Base-by-base conservation (phyloP, 2,329 filamentous ascomycete species). In the Lasiodiplodia sp. region DNA sequence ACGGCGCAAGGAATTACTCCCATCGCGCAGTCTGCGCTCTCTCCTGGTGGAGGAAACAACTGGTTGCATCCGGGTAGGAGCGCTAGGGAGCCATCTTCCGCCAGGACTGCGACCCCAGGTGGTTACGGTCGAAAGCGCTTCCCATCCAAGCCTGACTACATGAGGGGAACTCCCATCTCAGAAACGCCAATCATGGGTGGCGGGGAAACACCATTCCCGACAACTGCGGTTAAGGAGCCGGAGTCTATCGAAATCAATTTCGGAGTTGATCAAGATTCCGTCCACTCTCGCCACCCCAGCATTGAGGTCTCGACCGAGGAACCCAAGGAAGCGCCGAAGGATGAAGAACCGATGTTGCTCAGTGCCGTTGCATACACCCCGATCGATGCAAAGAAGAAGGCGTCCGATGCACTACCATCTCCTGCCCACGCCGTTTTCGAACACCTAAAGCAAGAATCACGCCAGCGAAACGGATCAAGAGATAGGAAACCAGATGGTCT, bases 1-100 rank as follows among this genome's bases (percentile, higher is more conserved):
- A 97, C 94, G 0, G 94, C 94, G 69, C 82, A 90, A 1, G 93
- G 91, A n/a, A 87, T 92, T 0, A 98, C 95, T 0, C 95, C 95
- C 0, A 97, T 97, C 74, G 91, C 92, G 1, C 84, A 88, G 65
- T 88, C 87, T 38, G 86, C 86, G 8, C 73, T 88, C 16, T 93
- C 92, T 28, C 93, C 94, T 0, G 87, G 87, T 51, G 89, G 87
- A 31, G 75, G 75, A 14, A 74, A 69, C 60, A 75, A 77, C 1
- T 84, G 82, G 82, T 75, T 79, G 23, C 72, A 73, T 47, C 60
- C 72, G 14, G 72, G 74, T 2, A 77, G 79, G 55, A 72, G 78
- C 16, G 76, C 77, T 16, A 75, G 82, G 40, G 82, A 84, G 67
- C 81, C 83, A 44, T 82, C 82, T 5, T 73, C 87, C 83, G 69